phyloP scores from a whole-genome alignment of 352 stramenopile species.

The Pythium grandisporangium region DNA sequence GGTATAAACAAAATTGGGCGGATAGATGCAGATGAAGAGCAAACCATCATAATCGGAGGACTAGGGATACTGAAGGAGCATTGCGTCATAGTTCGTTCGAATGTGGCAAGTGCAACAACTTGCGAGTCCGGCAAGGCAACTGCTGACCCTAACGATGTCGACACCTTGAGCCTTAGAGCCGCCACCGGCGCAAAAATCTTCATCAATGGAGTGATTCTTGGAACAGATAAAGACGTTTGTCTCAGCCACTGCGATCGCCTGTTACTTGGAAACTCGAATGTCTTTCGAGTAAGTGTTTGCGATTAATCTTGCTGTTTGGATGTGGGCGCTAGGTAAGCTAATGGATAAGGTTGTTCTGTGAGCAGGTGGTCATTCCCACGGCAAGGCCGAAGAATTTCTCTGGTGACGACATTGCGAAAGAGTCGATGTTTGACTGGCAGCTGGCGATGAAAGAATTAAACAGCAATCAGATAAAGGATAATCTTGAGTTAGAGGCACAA shows the following conservation, averaged over 20 bases:
- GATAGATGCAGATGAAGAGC: conserved; percentile 46
- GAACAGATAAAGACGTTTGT: conserved; percentile 16
- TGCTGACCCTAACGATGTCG: not conserved
- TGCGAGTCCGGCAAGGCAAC: not conserved
- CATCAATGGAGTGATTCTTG: conserved; percentile 54
- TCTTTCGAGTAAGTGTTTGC: conserved; percentile 37
- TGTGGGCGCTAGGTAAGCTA: too few species aligned
- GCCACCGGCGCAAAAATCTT: conserved; percentile 45
- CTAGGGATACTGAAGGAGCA: conserved; percentile 77
- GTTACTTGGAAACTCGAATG: conserved; percentile 67
- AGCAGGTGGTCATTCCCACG: conserved; percentile 47
- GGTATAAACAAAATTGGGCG: conserved; percentile 58
- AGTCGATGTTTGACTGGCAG: conserved; percentile 67
- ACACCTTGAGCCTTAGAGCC: conserved; percentile 21
- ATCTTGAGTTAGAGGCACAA: conserved; percentile 40
- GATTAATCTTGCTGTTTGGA: not conserved
- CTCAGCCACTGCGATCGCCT: conserved; percentile 63
- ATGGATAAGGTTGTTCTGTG: not conserved
- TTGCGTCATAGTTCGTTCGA: conserved; percentile 26
- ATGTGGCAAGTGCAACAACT: not conserved
- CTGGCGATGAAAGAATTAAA: conserved; percentile 80
- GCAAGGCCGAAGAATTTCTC: conserved; percentile 12
- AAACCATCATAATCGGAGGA: conserved; percentile 71
- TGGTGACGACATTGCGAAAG: conserved; percentile 21
- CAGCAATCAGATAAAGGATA: conserved; percentile 49